phyloP scores from a whole-genome alignment of 345 rosid genomes.

The Salix viminalis region DNA sequence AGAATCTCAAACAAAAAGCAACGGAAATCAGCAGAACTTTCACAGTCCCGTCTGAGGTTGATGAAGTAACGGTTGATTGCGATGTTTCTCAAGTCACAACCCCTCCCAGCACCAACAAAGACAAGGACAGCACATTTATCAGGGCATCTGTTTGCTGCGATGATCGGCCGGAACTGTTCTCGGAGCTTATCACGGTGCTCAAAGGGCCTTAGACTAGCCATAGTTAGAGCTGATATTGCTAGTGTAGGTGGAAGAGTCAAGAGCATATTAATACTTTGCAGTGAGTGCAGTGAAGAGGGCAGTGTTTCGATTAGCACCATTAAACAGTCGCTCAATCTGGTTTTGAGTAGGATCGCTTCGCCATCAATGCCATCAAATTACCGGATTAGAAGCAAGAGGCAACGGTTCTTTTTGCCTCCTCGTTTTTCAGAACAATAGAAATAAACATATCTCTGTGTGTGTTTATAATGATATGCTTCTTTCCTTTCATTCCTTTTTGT shows the following conservation, averaged over 20 bases:
- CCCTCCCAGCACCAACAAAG: slow-evolving; percentile 1
- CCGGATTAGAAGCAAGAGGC: slow-evolving; percentile 83
- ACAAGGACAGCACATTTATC: slow-evolving; percentile 27
- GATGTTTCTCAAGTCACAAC: slow-evolving; percentile 19
- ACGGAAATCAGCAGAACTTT: slow-evolving; percentile 41
- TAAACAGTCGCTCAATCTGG: slow-evolving; percentile 44
- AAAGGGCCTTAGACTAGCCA: slow-evolving; percentile 46
- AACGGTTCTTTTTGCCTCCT: slow-evolving; percentile 70
- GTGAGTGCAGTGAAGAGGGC: slow-evolving; percentile 19
- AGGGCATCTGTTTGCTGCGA: slow-evolving; percentile 74
- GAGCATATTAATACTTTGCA: slow-evolving; percentile 51
- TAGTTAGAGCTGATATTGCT: slow-evolving; percentile 53
- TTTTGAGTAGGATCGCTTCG: slow-evolving; percentile 46
- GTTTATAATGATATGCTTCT: neutral
- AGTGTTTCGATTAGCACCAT: slow-evolving; percentile 29
- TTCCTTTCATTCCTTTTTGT: neutral
- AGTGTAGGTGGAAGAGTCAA: slow-evolving; percentile 74
- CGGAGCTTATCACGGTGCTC: slow-evolving; percentile 56
- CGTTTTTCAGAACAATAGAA: slow-evolving; percentile 3
- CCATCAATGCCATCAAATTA: slow-evolving; percentile 38
- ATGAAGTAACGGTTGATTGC: slow-evolving; percentile 59
- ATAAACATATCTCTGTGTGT: neutral
- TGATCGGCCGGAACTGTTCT: slow-evolving; percentile 70
- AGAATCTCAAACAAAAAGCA: slow-evolving; percentile 65
- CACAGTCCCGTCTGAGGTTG: slow-evolving; percentile 59